phyloP scores from a whole-genome alignment of 306 rosid genomes.

The Vigna radiata region DNA sequence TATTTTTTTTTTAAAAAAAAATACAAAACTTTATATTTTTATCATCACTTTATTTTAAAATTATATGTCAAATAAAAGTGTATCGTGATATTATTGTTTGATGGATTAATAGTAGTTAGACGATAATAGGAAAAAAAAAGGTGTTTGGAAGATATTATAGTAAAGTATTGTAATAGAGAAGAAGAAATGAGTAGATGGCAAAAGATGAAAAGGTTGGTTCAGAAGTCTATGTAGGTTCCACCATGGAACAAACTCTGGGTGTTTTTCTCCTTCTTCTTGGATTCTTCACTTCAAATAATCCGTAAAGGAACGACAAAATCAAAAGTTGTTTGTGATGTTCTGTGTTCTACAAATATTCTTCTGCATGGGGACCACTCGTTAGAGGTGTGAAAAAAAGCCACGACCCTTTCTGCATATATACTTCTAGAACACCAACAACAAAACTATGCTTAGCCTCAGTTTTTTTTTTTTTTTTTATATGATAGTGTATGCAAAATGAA shows the following conservation, averaged over 20 bases:
- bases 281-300: slow-evolving; percentile 23
- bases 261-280: slow-evolving; percentile 26
- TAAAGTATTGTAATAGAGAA: not conserved
- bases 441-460: too few species aligned
- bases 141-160: not conserved
- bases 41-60: too few species aligned
- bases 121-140: too few species aligned
- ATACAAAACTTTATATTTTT: too few species aligned
- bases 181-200: slow-evolving; percentile 10
- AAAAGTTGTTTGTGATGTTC: not conserved
- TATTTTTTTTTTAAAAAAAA: too few species aligned
- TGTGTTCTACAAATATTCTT: slow-evolving; percentile 10
- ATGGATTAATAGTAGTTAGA: too few species aligned
- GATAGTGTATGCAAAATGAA: too few species aligned
- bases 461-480: too few species aligned
- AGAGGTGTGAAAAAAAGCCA: not conserved
- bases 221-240: slow-evolving; percentile 26
- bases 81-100: too few species aligned
- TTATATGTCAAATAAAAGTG: too few species aligned
- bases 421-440: not conserved
- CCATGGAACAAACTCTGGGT: slow-evolving; percentile 18
- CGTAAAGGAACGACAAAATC: not conserved
- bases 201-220: slow-evolving; percentile 2
- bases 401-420: not conserved
- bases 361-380: not conserved